Evolutionary conservation across 2,329 filamentous ascomycete genomes (phyloP), one percentile per base, ranked within the genome.

Genomic region (Cladosporium austrohemisphaericum): DNA sequence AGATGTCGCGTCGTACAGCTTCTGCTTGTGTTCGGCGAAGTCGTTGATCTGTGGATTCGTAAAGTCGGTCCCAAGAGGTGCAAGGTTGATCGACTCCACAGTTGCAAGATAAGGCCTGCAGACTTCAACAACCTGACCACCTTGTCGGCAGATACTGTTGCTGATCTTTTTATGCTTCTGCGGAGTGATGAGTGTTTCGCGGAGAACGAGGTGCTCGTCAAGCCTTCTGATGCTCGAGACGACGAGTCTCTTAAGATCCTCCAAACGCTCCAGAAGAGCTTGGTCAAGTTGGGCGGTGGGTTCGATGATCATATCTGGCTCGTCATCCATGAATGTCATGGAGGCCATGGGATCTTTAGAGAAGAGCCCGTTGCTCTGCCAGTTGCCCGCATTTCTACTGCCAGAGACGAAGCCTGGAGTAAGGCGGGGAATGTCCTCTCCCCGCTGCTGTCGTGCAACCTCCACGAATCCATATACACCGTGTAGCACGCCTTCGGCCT

Each of bases 391-490:
- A 4, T 81, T 79, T 35, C 77, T 82, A 66, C 88, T 95, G 23
- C 91, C 89, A 53, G 91, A 82, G 25, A 97, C 85, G 65, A 98
- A 98, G 1, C 93, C 93, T 14, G 93, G 93, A 49, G 94, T 85
- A 2, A 97, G 76, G n/a, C 93, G 84, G 13, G 88, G 89, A 48
- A 97, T 94, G 32, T 93, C 87, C 64, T 96, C 92, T 50, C 92
- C 92, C 50, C 91, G 80, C 67, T 97, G 93, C 66, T 95, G 88
- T 58, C 89, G 83, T 13, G 93, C 93, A 38, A 97, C 88, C 65
- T 97, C 92, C 28, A 97, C 92, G 67, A 95, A 98, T 64, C 89
- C 93, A 67, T 91, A 95, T 5, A 98, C 92, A 4, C 92, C 92
- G 48, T 93, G 80, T 50, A 97, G 77, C 18, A 98, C 91, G 40